Conservation (phyloP, 345 rosid genomes). For the Limnanthes douglasii region DNA sequence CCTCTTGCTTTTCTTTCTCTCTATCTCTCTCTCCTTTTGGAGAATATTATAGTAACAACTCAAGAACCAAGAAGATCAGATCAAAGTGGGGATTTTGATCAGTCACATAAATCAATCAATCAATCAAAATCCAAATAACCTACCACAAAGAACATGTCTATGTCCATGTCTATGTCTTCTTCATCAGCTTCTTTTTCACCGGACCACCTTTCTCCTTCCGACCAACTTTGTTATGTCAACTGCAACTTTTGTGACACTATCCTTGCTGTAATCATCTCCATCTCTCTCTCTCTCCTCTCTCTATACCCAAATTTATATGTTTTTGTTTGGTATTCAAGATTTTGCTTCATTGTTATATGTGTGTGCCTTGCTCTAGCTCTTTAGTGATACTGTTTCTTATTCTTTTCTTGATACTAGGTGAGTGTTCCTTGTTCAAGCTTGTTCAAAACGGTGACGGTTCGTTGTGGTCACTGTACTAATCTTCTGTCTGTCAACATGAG, state of each 20-base stretch:
- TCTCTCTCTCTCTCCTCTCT: conserved; percentile 2
- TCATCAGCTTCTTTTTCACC: conserved; percentile 66
- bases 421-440: conserved; percentile 93
- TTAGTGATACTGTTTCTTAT: neutral
- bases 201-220: conserved; percentile 86
- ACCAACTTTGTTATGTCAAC: conserved; percentile 95
- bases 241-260: conserved; percentile 90
- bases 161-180: conserved; percentile 36
- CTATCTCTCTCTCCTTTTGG: conserved; percentile 9
- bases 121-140: conserved; percentile 46
- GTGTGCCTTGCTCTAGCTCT: neutral
- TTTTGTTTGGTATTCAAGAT: neutral
- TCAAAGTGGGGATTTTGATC: conserved; percentile 41
- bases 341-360: neutral
- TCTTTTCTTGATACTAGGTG: conserved; percentile 29
- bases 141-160: conserved; percentile 11
- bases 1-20: conserved; percentile 4
- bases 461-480: conserved; percentile 94
- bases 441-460: conserved; percentile 89
- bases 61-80: conserved; percentile 54
- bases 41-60: conserved; percentile 25
- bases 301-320: conserved; percentile 3
- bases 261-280: conserved; percentile 49
- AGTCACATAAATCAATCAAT: conserved; percentile 66
- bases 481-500: conserved; percentile 81